Evolutionary conservation across 2,329 filamentous ascomycete species (phyloP).

Genomic region (Periconia sp.): DNA sequence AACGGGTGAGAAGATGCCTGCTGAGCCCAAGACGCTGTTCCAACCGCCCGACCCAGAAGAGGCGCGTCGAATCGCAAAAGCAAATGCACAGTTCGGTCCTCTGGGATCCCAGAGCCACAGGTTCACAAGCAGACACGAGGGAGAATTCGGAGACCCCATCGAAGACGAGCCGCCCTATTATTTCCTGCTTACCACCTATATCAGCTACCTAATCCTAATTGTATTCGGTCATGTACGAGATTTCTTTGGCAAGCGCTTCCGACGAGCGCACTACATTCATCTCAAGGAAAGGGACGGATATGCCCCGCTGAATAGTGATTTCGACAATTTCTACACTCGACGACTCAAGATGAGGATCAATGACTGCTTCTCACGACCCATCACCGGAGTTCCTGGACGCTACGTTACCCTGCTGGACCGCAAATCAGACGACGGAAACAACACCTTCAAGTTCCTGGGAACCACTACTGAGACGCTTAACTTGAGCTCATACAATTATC

Average conservation of each 20-base stretch:
- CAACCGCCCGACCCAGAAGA: constrained; percentile 87
- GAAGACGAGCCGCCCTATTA: constrained; percentile 97
- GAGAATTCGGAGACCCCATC: constrained; percentile 80
- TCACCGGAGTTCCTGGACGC: constrained; percentile 90
- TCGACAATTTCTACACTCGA: constrained; percentile 97
- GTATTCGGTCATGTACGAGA: constrained; percentile 94
- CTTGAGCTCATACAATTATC: constrained; percentile 99
- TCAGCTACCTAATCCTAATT: constrained; percentile 96
- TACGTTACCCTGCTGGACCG: constrained; percentile 94
- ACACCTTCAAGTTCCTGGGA: constrained; percentile 85
- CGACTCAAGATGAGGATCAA: constrained; percentile 93
- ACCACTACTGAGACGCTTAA: constrained; percentile 94
- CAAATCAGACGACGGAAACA: constrained; percentile 88
- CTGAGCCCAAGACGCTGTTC: constrained; percentile 82
- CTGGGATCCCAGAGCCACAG: constrained; percentile 79
- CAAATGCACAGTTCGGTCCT: constrained; percentile 91
- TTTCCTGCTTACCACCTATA: constrained; percentile 95
- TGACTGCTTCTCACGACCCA: constrained; percentile 92
- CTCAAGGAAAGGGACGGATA: constrained; percentile 86
- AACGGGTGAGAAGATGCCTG: constrained; percentile 74
- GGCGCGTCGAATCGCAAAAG: constrained; percentile 73
- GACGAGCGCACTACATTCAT: constrained; percentile 83
- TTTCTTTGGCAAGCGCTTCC: constrained; percentile 97
- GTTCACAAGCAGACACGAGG: constrained; percentile 87
- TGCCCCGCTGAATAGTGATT: constrained; percentile 94